Conservation (phyloP, 108 stramenopile species). For the Pseudonitzschia pungens region DNA sequence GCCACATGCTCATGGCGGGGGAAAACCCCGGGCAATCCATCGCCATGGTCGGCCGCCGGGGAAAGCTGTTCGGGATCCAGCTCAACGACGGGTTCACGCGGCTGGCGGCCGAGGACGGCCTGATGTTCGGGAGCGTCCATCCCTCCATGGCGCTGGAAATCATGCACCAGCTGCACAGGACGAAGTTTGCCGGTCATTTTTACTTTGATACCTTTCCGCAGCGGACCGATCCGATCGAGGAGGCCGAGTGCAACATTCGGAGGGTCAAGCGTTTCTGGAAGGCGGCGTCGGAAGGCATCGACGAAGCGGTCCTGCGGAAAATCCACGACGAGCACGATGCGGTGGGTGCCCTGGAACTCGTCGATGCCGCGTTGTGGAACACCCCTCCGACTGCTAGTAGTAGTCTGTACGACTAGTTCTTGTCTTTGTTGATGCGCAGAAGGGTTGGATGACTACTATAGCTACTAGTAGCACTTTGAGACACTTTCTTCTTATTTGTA, state of each 20-base stretch:
- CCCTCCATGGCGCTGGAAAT: constrained; percentile 80
- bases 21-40: constrained; percentile 85
- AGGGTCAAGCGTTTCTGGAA: constrained; percentile 72
- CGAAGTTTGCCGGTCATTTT: constrained; percentile 70
- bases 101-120: constrained; percentile 85
- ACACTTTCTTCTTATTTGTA: too few species aligned
- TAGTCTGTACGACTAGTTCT: too few species aligned
- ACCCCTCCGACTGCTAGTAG: too few species aligned
- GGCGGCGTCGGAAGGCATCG: constrained; percentile 46
- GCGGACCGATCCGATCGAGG: constrained; percentile 75
- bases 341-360: constrained; percentile 52
- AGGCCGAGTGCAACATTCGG: constrained; percentile 82
- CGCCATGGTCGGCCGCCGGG: constrained; percentile 62
- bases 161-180: constrained; percentile 72
- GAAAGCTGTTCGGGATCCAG: constrained; percentile 84
- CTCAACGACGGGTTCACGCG: constrained; percentile 83
- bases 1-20: constrained; percentile 87
- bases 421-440: too few species aligned
- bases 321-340: constrained; percentile 72
- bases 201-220: constrained; percentile 93
- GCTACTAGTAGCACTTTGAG: too few species aligned
- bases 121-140: constrained; percentile 88
- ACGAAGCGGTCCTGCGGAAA: constrained; percentile 29
- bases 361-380: not conserved
- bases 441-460: too few species aligned